Conservation (phyloP, 2,329 filamentous ascomycete genomes). For the Trichophaea hybrida region DNA sequence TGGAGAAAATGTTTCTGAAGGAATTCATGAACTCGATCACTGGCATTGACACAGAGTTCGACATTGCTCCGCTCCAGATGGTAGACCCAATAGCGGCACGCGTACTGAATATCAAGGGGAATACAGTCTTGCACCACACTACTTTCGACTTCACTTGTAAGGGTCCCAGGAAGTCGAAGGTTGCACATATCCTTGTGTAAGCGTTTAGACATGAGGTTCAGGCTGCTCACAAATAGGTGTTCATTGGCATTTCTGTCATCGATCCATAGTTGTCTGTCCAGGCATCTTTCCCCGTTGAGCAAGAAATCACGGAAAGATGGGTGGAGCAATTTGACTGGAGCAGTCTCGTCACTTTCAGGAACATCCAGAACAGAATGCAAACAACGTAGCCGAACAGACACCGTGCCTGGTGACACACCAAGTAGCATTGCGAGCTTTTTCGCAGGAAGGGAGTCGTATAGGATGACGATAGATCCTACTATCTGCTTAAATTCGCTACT, state of each 20-base stretch:
- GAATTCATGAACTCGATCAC: slow-evolving; percentile 13
- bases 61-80: slow-evolving; percentile 17
- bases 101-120: slow-evolving; percentile 24
- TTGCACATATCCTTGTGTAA: no score
- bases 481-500: background rate
- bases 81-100: no score
- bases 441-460: slow-evolving; percentile 21
- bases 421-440: slow-evolving; percentile 21
- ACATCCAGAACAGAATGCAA: slow-evolving; percentile 27
- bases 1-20: slow-evolving; percentile 19
- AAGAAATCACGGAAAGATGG: slow-evolving; percentile 28
- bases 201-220: slow-evolving; percentile 6
- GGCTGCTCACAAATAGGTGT: slow-evolving; percentile 15
- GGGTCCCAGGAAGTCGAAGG: slow-evolving; percentile 14
- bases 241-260: slow-evolving; percentile 16
- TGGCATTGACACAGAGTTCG: background rate
- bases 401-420: slow-evolving; percentile 5
- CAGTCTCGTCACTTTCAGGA: slow-evolving; percentile 2
- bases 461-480: slow-evolving; percentile 23
- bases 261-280: slow-evolving; percentile 15
- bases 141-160: slow-evolving; percentile 2
- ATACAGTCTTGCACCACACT: slow-evolving; percentile 14
- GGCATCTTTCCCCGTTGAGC: slow-evolving; percentile 17
- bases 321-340: slow-evolving; percentile 24
- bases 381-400: slow-evolving; percentile 16